Evolutionary conservation across 331 rosid genomes (phyloP), one percentile per base, ranked within the genome.

Genomic region (Rosa hybrid): DNA sequence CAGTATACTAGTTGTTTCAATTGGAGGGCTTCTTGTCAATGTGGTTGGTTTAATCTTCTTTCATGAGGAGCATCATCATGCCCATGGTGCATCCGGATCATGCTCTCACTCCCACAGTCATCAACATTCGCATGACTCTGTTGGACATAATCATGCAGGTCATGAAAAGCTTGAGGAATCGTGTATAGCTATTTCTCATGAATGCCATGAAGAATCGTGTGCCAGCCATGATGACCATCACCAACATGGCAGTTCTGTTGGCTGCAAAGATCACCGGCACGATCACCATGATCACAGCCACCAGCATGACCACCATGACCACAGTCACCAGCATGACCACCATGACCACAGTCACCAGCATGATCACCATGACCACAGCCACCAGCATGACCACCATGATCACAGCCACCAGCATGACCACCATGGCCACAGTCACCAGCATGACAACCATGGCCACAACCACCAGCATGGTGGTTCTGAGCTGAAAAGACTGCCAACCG

Each of bases 51-150:
- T 94, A 79, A 69, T 94, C 80, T 94, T 94, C 90, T 92, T 94
- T 81, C 98, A 94, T 2, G 98, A 94, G 86, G 98, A 94, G 87
- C 98, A 94, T 84, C 98, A 92, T 83, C 98, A 89, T 84, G 98
- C 94, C 39, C 98, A 94, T 84, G 97, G 96, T 80, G 90, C 87
- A 76, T 81, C 89, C n/a, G 89, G 91, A 62, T 83, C 94, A 9
- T 90, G 96, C 85, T 90, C 98, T 8, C 88, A 83, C 46, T 74
- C 77, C 46, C 86, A 87, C 62, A 84, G 54, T 39, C 80, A 76
- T 41, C 83, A 84, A 30, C 85, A 90, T 72, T 49, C 9, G 6
- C 59, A 60, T 23, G 27, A 44, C 9, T 42, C 79, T 44, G 71
- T 44, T 76, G 71, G 20, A 38, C 88, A 78, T 25, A 77, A 74